A percentile compares a stretch with the other conserved stretches of the same genome.
These are phyloP conservation scores for Dactylella cylindrospora DNA, from an alignment of 2,329 filamentous ascomycete species.

Conservation along the genomic window DNA sequence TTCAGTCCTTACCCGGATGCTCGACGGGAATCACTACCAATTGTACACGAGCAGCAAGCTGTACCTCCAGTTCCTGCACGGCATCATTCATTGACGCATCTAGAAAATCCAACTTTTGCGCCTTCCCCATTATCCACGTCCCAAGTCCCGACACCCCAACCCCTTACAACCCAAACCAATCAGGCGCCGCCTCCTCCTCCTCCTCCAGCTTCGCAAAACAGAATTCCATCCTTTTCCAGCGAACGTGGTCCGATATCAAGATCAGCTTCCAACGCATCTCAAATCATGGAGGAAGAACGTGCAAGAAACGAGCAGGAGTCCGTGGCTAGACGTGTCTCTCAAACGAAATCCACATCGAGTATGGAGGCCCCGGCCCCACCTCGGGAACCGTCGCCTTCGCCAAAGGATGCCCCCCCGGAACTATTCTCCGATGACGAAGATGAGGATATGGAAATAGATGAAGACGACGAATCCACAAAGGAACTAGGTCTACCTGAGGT, in stretches of 20 bases:
- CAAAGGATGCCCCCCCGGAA: conserved; percentile 29
- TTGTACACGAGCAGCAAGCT: conserved; percentile 24
- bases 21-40: conserved; percentile 30
- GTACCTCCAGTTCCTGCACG: conserved; percentile 28
- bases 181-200: conserved; percentile 1
- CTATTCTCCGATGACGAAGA: conserved; percentile 39
- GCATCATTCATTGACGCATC: conserved; percentile 24
- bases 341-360: conserved; percentile 32
- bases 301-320: conserved; percentile 14
- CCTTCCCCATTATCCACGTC: conserved; percentile 20
- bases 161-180: conserved; percentile 2
- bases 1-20: conserved; percentile 26
- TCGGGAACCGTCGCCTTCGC: conserved; percentile 22
- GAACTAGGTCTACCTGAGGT: conserved; percentile 26
- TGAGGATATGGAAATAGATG: conserved; percentile 38
- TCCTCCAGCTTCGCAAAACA: conserved; percentile 11
- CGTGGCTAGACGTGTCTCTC: conserved; percentile 29
- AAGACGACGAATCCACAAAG: conserved; percentile 23
- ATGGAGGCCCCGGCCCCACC: conserved; percentile 17
- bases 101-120: conserved; percentile 34
- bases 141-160: conserved; percentile 22
- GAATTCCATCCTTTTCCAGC: conserved; percentile 35
- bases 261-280: conserved; percentile 33
- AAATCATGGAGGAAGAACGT: conserved; percentile 32
- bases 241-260: conserved; percentile 31